These are phyloP conservation scores for Capsicum chinense DNA, from an alignment of 257 asterid species.

Conservation along the genomic window DNA sequence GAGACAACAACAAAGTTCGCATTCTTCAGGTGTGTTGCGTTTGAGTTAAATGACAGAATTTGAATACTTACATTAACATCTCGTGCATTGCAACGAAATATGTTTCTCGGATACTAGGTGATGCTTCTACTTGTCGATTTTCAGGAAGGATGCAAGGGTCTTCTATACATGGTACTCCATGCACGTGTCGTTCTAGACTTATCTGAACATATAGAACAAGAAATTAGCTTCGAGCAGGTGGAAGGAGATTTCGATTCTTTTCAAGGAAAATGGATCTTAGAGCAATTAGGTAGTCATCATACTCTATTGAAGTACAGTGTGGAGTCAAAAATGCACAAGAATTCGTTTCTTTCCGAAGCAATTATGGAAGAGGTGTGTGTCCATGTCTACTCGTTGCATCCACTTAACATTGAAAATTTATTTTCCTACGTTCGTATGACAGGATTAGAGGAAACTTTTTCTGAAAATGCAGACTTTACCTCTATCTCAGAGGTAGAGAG, in stretches of 20 bases:
- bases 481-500: too few relatives aligned
- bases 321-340: slow-evolving; percentile 91
- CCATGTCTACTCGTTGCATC: slow-evolving; percentile 6
- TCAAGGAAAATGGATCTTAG: slow-evolving; percentile 88
- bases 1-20: slow-evolving; percentile 90
- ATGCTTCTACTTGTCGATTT: slow-evolving; percentile 32
- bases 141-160: slow-evolving; percentile 99
- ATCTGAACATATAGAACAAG: slow-evolving; percentile 77
- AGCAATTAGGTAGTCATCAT: slow-evolving; percentile 91
- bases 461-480: not conserved
- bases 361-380: slow-evolving; percentile 92
- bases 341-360: slow-evolving; percentile 93
- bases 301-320: slow-evolving; percentile 81
- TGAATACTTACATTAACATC: not conserved
- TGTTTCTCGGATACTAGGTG: not conserved
- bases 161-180: slow-evolving; percentile 92
- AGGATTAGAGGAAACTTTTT: not conserved
- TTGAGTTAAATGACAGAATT: not conserved
- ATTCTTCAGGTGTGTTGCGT: slow-evolving; percentile 74
- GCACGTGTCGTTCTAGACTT: slow-evolving; percentile 92
- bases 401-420: not conserved
- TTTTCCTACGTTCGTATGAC: not conserved
- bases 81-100: not conserved
- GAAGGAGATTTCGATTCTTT: slow-evolving; percentile 93
- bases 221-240: slow-evolving; percentile 86